Conservation (phyloP, 164 flowering plant species). For the Vitis rotundifolia region DNA sequence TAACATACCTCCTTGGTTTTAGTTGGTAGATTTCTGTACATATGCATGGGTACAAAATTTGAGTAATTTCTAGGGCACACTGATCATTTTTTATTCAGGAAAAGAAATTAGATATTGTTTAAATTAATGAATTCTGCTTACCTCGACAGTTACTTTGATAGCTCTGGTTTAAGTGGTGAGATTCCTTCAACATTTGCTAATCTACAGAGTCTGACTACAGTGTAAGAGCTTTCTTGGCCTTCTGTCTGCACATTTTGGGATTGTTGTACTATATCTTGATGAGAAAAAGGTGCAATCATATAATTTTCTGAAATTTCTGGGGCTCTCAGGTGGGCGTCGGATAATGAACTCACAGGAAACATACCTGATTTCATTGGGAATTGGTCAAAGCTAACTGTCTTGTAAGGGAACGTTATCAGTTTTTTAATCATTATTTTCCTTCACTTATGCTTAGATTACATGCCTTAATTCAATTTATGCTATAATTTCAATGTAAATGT, state of each 20-base stretch:
- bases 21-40: too few species aligned
- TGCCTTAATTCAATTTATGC: too few species aligned
- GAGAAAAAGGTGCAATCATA: not conserved
- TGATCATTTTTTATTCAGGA: too few species aligned
- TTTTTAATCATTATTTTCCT: too few species aligned
- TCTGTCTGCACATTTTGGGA: too few species aligned
- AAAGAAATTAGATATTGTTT: too few species aligned
- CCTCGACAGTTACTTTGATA: conserved; percentile 45
- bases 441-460: too few species aligned
- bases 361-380: conserved; percentile 77
- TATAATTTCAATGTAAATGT: too few species aligned
- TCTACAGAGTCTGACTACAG: conserved; percentile 26
- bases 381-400: conserved; percentile 47
- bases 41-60: too few species aligned
- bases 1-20: too few species aligned
- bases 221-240: conserved; percentile 22
- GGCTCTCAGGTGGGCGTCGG: conserved; percentile 66
- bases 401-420: conserved; percentile 38
- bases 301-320: not conserved
- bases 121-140: not conserved
- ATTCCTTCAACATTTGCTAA: conserved; percentile 52
- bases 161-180: conserved; percentile 52
- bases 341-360: conserved; percentile 56
- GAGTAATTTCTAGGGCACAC: too few species aligned
- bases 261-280: not conserved